Conservation (phyloP, 2,329 filamentous ascomycete species). For the Westerdykella aurantiaca region DNA sequence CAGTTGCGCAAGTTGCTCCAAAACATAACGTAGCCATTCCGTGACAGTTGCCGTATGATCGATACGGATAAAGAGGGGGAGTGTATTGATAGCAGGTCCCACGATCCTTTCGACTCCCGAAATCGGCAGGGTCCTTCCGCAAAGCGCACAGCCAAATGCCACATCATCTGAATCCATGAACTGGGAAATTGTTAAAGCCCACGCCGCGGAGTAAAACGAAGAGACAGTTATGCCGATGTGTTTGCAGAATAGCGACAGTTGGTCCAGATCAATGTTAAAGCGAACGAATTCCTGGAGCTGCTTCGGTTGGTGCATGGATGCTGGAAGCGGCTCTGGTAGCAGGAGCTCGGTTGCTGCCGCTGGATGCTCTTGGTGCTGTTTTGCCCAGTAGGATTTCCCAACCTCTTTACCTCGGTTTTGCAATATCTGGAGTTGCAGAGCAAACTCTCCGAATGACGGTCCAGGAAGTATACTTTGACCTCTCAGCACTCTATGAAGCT, state of each 20-base stretch:
- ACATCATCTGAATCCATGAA: slow-evolving; percentile 31
- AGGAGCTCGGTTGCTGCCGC: slow-evolving; percentile 4
- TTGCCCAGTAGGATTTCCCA: slow-evolving; percentile 6
- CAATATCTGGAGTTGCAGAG: slow-evolving; percentile 4
- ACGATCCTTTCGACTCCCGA: slow-evolving; percentile 21
- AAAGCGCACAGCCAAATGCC: slow-evolving; percentile 33
- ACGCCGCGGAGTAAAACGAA: slow-evolving; percentile 31
- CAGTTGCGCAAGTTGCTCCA: slow-evolving; percentile 4
- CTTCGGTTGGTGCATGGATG: neutral
- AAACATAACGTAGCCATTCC: slow-evolving; percentile 6
- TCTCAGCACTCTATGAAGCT: slow-evolving; percentile 10
- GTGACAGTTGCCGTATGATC: neutral
- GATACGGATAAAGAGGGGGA: slow-evolving; percentile 10
- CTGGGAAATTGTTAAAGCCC: slow-evolving; percentile 30
- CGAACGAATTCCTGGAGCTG: neutral
- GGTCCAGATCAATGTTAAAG: neutral
- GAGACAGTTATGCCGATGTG: slow-evolving; percentile 7
- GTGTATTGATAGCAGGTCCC: slow-evolving; percentile 33
- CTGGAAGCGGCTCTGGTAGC: slow-evolving; percentile 1
- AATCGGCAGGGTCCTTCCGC: slow-evolving; percentile 33
- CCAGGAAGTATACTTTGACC: slow-evolving; percentile 3
- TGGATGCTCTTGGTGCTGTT: slow-evolving; percentile 5
- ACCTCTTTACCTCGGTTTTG: slow-evolving; percentile 1
- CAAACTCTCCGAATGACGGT: slow-evolving; percentile 1
- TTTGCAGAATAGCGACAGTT: slow-evolving; percentile 2